Conservation (phyloP, 1,139 yeast species). For the Debaryomyces robertsiae region DNA sequence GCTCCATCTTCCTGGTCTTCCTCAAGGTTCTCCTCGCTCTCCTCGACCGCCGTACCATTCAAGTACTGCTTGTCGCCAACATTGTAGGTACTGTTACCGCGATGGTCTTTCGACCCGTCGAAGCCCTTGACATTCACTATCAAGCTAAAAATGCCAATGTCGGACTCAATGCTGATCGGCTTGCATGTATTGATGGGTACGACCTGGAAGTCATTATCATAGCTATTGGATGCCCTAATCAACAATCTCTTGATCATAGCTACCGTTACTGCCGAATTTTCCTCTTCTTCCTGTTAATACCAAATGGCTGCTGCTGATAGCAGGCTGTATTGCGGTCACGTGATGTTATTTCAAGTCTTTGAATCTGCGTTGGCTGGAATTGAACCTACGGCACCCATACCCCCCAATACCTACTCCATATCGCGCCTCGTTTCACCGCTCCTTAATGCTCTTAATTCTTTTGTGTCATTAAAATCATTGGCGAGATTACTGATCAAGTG, state of each 20-base stretch:
- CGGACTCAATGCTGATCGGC: slow-evolving; percentile 38
- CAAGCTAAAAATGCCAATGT: slow-evolving; percentile 42
- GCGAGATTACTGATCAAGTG: too few species aligned
- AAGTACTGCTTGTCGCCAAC: slow-evolving; percentile 32
- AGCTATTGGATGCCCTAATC: slow-evolving; percentile 37
- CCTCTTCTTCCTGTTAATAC: not conserved
- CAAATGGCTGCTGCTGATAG: not conserved
- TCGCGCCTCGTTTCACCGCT: too few species aligned
- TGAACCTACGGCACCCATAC: too few species aligned
- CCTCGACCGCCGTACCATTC: slow-evolving; percentile 26
- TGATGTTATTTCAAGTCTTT: not conserved
- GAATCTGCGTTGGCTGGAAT: too few species aligned
- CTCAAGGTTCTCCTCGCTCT: slow-evolving; percentile 12
- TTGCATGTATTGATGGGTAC: slow-evolving; percentile 50
- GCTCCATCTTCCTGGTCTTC: slow-evolving; percentile 6
- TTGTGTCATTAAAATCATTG: too few species aligned
- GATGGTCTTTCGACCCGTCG: slow-evolving; percentile 47
- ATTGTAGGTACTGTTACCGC: slow-evolving; percentile 36
- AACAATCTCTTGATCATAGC: slow-evolving; percentile 35
- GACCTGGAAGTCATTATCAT: slow-evolving; percentile 29
- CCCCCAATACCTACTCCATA: too few species aligned
- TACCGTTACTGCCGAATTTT: slow-evolving; percentile 1
- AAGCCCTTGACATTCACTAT: slow-evolving; percentile 46
- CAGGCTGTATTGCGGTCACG: not conserved
- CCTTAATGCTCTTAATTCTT: too few species aligned